Evolutionary conservation across 306 rosid genomes (phyloP).

Genomic region (Cicer yamashitae): DNA sequence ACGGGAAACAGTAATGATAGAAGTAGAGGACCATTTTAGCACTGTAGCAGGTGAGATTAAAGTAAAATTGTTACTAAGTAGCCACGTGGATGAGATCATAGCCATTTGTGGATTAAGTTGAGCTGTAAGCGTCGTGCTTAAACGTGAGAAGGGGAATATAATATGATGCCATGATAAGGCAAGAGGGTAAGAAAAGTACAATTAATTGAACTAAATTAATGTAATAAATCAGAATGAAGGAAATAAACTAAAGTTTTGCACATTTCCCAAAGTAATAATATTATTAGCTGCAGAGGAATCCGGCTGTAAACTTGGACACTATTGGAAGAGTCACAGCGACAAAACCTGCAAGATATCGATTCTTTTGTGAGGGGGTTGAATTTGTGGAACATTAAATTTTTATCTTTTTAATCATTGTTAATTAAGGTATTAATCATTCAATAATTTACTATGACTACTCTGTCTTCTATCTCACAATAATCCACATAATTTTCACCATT

Average conservation of each 20-base stretch:
- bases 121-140: slow-evolving; percentile 92
- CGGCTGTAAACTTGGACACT: slow-evolving; percentile 69
- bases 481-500: too few species aligned
- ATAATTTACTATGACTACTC: slow-evolving; percentile 9
- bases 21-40: not conserved
- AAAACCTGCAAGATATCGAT: slow-evolving; percentile 64
- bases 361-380: slow-evolving; percentile 52
- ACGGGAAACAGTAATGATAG: not conserved
- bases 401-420: slow-evolving; percentile 42
- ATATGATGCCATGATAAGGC: slow-evolving; percentile 55
- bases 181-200: slow-evolving; percentile 59
- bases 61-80: slow-evolving; percentile 45
- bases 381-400: slow-evolving; percentile 34
- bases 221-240: slow-evolving; percentile 43
- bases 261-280: slow-evolving; percentile 57
- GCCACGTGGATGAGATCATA: slow-evolving; percentile 70
- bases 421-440: slow-evolving; percentile 39
- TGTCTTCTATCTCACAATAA: too few species aligned
- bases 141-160: slow-evolving; percentile 82
- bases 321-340: slow-evolving; percentile 62
- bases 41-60: slow-evolving; percentile 54
- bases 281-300: slow-evolving; percentile 78
- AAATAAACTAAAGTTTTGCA: slow-evolving; percentile 46
- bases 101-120: slow-evolving; percentile 53
- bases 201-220: slow-evolving; percentile 50